A percentile compares a stretch with the other conserved stretches of the same genome.
Conservation (phyloP, 192 early-diverging fungal species). For the Rhizophagus clarus region DNA sequence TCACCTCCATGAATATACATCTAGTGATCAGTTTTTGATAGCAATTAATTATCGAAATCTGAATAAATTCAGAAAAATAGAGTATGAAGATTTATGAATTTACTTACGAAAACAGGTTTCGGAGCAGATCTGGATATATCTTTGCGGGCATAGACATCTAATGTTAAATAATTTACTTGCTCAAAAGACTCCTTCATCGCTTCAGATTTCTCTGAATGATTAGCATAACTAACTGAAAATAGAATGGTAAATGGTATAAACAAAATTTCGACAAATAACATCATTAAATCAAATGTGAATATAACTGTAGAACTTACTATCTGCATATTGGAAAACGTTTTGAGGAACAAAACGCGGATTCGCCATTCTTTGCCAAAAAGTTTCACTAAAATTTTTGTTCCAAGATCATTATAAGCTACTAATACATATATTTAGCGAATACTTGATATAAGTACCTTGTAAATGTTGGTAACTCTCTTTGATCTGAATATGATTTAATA, state of each 20-base stretch:
- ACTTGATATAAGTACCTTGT: background rate
- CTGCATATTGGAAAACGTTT: constrained; percentile 6
- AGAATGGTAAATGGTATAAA: background rate
- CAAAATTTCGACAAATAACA: background rate
- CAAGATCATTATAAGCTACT: background rate
- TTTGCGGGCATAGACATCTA: constrained; percentile 41
- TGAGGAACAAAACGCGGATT: constrained; percentile 18
- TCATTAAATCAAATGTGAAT: background rate
- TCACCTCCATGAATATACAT: constrained; percentile 69
- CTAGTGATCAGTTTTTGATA: constrained; percentile 33
- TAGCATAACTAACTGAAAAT: constrained; percentile 1
- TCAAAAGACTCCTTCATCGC: constrained; percentile 34
- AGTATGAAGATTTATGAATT: background rate
- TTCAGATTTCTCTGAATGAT: background rate
- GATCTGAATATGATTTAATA: constrained; percentile 15
- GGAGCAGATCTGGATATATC: constrained; percentile 31
- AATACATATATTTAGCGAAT: background rate
- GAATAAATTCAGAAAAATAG: background rate
- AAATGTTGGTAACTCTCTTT: constrained; percentile 21
- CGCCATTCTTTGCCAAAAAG: constrained; percentile 20
- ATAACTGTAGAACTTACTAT: constrained; percentile 2
- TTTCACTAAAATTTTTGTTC: background rate
- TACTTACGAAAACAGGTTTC: constrained; percentile 41
- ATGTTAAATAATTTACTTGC: constrained; percentile 31
- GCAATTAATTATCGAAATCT: background rate